Evolutionary conservation across 2,329 filamentous ascomycete genomes (phyloP).

Genomic region (Anisogramma anomala): DNA sequence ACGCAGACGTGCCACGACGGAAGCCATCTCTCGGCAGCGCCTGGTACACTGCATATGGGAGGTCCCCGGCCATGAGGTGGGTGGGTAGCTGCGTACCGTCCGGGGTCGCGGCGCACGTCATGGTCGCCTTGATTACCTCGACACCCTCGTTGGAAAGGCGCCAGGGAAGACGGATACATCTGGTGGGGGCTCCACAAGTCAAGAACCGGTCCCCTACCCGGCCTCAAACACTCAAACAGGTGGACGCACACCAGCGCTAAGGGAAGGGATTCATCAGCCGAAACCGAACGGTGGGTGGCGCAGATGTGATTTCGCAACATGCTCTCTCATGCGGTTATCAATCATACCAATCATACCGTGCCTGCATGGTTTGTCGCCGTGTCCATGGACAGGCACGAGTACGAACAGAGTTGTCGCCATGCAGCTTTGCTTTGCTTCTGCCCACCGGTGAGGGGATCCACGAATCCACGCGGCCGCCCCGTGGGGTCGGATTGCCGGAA

Average conservation of each 20-base stretch:
- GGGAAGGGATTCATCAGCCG: neutral
- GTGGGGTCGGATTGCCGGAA: no score
- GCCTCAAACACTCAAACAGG: no score
- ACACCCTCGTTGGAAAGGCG: neutral
- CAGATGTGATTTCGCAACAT: neutral
- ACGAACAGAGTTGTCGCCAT: no score
- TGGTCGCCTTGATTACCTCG: neutral
- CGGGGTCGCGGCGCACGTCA: neutral
- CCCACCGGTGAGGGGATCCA: no score
- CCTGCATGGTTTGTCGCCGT: no score
- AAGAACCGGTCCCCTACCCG: neutral
- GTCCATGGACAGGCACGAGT: no score
- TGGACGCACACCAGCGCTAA: slow-evolving; percentile 3
- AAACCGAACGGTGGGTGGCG: neutral
- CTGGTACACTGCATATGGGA: neutral
- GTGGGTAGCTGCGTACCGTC: neutral
- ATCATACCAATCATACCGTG: no score
- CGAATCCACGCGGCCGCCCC: no score
- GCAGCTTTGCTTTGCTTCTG: no score
- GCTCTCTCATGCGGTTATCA: neutral
- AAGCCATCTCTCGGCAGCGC: neutral
- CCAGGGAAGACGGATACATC: no score
- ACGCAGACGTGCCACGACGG: neutral
- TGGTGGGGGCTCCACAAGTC: no score
- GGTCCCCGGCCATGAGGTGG: neutral